Percentiles rank a stretch among this genome's conserved stretches.
Evolutionary conservation across 495 filamentous ascomycete species (phyloP).

Genomic region (Parathielavia appendiculata): DNA sequence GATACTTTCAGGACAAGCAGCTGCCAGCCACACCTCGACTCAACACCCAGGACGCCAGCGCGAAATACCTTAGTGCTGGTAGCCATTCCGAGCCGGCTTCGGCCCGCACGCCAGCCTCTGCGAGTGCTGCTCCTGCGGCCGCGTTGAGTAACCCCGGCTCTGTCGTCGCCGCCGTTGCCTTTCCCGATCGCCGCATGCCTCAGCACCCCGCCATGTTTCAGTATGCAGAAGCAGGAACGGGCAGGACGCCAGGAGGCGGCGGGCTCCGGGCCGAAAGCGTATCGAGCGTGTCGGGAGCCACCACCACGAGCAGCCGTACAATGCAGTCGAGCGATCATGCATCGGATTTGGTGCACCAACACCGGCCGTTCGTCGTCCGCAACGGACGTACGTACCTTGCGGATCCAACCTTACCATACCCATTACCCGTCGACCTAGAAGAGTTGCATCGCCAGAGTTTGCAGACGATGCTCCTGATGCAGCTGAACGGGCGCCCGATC

Average conservation of each 20-base stretch:
- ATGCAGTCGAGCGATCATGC: constrained; percentile 34
- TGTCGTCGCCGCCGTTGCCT: constrained; percentile 12
- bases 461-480: constrained; percentile 72
- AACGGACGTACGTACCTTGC: constrained; percentile 78
- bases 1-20: constrained; percentile 36
- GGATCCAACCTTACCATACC: constrained; percentile 69
- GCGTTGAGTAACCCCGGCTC: constrained; percentile 1
- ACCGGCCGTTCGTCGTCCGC: constrained; percentile 62
- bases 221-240: constrained; percentile 28
- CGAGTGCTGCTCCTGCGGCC: constrained; percentile 12
- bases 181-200: constrained; percentile 26
- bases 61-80: constrained; percentile 26
- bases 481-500: constrained; percentile 74
- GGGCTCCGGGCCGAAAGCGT: constrained; percentile 37
- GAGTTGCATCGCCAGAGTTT: constrained; percentile 86
- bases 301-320: constrained; percentile 34
- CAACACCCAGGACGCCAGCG: constrained; percentile 29
- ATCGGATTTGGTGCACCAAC: constrained; percentile 31
- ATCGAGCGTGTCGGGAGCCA: constrained; percentile 34
- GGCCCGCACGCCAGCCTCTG: constrained; percentile 27
- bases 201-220: constrained; percentile 39
- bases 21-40: constrained; percentile 35
- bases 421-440: constrained; percentile 78
- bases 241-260: constrained; percentile 18
- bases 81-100: constrained; percentile 29